Conservation (phyloP, 495 filamentous ascomycete genomes). For the Apiosordaria backusii region DNA sequence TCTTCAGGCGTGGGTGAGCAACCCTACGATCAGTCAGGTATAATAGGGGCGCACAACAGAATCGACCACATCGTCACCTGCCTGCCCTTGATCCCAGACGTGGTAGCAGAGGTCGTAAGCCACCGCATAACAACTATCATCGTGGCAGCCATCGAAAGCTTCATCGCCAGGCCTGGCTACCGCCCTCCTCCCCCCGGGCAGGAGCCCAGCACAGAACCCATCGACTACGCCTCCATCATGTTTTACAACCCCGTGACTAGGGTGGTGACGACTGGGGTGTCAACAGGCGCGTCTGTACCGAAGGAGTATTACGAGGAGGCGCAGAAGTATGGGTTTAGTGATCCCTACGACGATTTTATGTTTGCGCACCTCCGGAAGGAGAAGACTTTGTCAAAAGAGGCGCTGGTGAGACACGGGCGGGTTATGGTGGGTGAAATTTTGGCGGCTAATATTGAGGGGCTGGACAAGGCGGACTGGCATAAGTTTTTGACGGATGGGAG, state of each 20-base stretch:
- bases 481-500: conserved; percentile 6
- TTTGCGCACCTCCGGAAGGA: neutral
- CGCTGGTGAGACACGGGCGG: conserved; percentile 10
- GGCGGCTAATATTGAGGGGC: conserved; percentile 1
- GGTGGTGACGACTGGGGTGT: conserved; percentile 6
- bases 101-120: no score
- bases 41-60: conserved; percentile 17
- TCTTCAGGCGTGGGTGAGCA: conserved; percentile 25
- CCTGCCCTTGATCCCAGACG: no score
- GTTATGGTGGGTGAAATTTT: conserved; percentile 20
- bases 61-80: conserved; percentile 2
- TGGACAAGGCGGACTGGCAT: conserved; percentile 26
- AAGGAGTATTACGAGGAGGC: conserved; percentile 13
- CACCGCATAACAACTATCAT: conserved; percentile 4
- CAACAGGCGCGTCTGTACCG: conserved; percentile 18
- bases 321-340: conserved; percentile 18
- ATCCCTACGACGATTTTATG: neutral
- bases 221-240: conserved; percentile 23
- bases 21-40: conserved; percentile 19
- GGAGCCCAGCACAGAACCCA: neutral
- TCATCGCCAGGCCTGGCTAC: neutral
- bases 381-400: neutral
- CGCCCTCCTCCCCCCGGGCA: neutral
- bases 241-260: conserved; percentile 15
- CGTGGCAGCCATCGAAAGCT: conserved; percentile 21